Conservation (phyloP, 495 filamentous ascomycete species). For the Xylaria curta region DNA sequence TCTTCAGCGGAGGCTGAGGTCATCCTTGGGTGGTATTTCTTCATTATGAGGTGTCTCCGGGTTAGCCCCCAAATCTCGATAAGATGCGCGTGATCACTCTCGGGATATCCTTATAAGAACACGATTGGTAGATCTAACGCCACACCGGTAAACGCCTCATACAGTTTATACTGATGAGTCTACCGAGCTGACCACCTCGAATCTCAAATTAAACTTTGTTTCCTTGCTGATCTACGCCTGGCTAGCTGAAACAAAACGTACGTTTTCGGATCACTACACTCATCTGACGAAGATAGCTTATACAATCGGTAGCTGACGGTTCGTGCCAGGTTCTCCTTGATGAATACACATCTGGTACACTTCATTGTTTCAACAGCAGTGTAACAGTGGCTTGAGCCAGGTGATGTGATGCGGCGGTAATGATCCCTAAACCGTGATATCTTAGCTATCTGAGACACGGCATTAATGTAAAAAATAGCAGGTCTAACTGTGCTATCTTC, state of each 20-base stretch:
- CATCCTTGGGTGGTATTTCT: slow-evolving; percentile 20
- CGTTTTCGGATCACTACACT: background rate
- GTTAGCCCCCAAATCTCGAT: slow-evolving; percentile 14
- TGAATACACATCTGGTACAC: background rate
- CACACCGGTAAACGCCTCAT: slow-evolving; percentile 21
- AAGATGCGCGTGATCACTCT: slow-evolving; percentile 26
- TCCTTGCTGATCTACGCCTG: background rate
- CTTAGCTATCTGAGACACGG: slow-evolving; percentile 7
- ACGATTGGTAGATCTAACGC: slow-evolving; percentile 24
- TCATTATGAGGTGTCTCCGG: slow-evolving; percentile 13
- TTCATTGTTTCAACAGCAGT: slow-evolving; percentile 6
- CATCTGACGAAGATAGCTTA: slow-evolving; percentile 2
- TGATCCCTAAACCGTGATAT: background rate
- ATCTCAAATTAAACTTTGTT: background rate
- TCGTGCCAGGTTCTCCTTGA: background rate
- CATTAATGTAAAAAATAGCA: background rate
- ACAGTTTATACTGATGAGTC: slow-evolving; percentile 7
- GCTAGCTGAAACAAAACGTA: background rate
- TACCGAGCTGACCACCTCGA: slow-evolving; percentile 21
- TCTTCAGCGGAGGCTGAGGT: slow-evolving; percentile 26
- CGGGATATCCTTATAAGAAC: background rate
- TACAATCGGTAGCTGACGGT: background rate
- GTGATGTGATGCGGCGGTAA: background rate
- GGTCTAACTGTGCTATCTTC: background rate
- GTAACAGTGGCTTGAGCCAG: slow-evolving; percentile 14